Evolutionary conservation across 208 protist genomes (phyloP).

Genomic region (Zelonia costaricensis): DNA sequence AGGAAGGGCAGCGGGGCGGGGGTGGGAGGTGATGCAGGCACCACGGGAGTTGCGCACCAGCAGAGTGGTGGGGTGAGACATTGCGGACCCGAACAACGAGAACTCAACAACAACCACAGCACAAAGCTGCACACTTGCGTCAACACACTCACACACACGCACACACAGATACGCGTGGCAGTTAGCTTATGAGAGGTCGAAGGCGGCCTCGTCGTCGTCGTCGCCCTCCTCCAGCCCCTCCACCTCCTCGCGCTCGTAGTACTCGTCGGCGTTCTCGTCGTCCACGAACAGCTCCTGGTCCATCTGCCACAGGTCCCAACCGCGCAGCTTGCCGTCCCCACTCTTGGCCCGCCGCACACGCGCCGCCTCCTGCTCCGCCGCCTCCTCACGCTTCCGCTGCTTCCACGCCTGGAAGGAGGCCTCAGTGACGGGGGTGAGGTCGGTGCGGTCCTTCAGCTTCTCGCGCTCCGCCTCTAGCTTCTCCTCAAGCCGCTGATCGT

Average conservation of each 20-base stretch:
- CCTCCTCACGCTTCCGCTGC: constrained; percentile 62
- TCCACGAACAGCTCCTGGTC: constrained; percentile 85
- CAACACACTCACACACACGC: background rate
- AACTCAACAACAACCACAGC: no score
- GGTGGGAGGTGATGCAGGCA: no score
- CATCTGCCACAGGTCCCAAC: constrained; percentile 87
- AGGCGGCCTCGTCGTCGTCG: constrained; percentile 51
- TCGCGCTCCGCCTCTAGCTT: constrained; percentile 83
- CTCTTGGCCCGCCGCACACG: constrained; percentile 69
- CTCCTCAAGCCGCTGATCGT: constrained; percentile 87
- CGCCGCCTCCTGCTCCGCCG: constrained; percentile 58
- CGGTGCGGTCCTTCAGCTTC: constrained; percentile 66
- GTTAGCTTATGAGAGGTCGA: constrained; percentile 60
- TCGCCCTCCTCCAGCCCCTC: constrained; percentile 25
- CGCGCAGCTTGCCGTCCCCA: constrained; percentile 73
- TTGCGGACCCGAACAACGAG: no score
- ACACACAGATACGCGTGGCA: background rate
- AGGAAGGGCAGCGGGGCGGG: no score
- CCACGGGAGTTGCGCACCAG: no score
- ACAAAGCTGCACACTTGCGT: no score
- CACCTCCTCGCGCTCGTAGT: constrained; percentile 67
- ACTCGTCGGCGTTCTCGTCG: constrained; percentile 82
- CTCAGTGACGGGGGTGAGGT: constrained; percentile 86
- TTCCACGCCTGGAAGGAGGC: constrained; percentile 80
- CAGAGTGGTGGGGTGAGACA: no score